Base-by-base conservation (phyloP, 2,329 filamentous ascomycete species). In the Neonectria sp. region DNA sequence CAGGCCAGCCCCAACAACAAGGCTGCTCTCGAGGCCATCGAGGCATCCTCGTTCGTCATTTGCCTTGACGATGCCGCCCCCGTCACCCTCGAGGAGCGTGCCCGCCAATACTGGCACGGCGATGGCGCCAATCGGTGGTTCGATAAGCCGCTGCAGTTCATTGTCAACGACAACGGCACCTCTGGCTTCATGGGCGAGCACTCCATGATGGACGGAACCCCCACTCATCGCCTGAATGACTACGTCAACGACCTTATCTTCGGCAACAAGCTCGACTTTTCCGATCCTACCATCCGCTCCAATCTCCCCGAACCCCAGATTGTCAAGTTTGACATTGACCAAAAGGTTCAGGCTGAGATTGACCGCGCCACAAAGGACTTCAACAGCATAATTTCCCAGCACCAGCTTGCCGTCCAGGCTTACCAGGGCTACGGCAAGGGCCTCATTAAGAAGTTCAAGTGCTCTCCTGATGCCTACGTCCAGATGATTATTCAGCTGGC, bases 191-290 rank as follows among this genome's bases (percentile, higher is more conserved):
- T 95, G 88, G 96, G 96, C 78, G 96, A 99, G 84, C 96, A 99
- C 88, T 97, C 93, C 76, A 98, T 99, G 96, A 99, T 99, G 97
- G 96, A 99, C 80, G 96, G 97, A 71, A 99, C 96, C 7, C 95
- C 97, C 1, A 99, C 97, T 3, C 96, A 98, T 83, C 92, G 97
- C 51, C 88, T 99, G 17, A 99, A 98, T 82, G 96, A 99, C 87
- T 96, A 95, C 78, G 89, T 97, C 79, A 97, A 95, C 85, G 91
- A 93, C 79, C 89, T 93, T 77, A 98, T 98, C 81, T 95, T 97
- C 84, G 92, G 92, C 84, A 95, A 97, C 85, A 97, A 96, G 81
- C 90, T 99, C 66, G 95, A 98, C 82, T 93, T 98, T 79, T 92
- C 92, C 67, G 89, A 95, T 79, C 88, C 94, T 8, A 84, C 85